A percentile compares a stretch with the other conserved stretches of the same genome.
Evolutionary conservation across 805 yeast species (phyloP).

Genomic region (Ogataea ganodermae): DNA sequence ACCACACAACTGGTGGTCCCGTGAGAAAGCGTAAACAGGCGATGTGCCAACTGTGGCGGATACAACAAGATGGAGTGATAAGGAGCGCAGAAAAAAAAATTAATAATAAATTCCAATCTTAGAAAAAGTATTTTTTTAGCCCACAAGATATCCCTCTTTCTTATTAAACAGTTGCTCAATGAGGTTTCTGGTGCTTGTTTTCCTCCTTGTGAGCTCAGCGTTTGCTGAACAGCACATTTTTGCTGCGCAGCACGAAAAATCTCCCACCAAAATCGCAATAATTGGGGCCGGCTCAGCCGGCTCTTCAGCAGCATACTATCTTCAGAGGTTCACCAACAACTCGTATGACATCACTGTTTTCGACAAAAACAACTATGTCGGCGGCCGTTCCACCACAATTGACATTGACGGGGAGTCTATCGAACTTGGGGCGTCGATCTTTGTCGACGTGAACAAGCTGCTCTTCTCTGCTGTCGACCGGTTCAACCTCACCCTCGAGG

Average conservation of each 20-base stretch:
- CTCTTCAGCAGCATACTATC: constrained; percentile 46
- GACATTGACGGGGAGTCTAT: constrained; percentile 28
- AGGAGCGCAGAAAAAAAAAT: too few relatives aligned
- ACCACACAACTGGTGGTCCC: constrained; percentile 27
- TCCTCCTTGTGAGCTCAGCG: not conserved
- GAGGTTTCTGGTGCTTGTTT: not conserved
- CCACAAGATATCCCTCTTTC: too few relatives aligned
- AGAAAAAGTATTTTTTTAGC: too few relatives aligned
- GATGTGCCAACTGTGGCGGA: too few relatives aligned
- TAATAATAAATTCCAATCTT: too few relatives aligned
- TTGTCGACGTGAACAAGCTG: constrained; percentile 42
- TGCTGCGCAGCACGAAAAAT: not conserved
- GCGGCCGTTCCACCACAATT: constrained; percentile 48
- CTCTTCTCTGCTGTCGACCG: constrained; percentile 38
- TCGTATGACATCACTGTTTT: constrained; percentile 42
- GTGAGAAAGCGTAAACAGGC: too few relatives aligned
- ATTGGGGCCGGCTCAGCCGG: constrained; percentile 59
- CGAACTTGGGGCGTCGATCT: constrained; percentile 51
- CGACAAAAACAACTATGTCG: constrained; percentile 42
- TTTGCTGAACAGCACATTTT: not conserved
- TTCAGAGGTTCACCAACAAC: constrained; percentile 39
- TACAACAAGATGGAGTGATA: too few relatives aligned
- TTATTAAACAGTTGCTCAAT: not conserved
- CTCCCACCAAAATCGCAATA: constrained; percentile 38
- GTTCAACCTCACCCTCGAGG: constrained; percentile 33